Evolutionary conservation across 805 yeast species (phyloP).

Genomic region (Metschnikowia lunata): DNA sequence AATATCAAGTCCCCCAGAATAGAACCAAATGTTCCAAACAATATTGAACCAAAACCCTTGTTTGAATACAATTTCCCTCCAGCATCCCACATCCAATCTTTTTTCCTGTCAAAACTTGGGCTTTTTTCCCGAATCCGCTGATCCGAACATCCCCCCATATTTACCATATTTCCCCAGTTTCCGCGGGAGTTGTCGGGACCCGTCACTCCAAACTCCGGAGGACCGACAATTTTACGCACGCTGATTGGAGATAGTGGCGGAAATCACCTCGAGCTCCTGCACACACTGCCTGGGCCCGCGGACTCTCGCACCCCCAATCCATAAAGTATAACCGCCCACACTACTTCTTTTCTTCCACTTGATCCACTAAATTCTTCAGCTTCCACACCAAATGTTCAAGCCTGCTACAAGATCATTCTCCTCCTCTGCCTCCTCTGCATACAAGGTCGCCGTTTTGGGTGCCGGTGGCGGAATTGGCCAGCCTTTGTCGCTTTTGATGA

Average conservation of each 20-base stretch:
- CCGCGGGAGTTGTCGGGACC: too few species aligned
- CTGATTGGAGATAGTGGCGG: background rate
- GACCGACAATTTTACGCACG: background rate
- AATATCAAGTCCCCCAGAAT: too few species aligned
- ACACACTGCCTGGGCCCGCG: background rate
- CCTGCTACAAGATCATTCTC: constrained; percentile 62
- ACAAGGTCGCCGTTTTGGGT: constrained; percentile 73
- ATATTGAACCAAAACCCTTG: too few species aligned
- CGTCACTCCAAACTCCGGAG: too few species aligned
- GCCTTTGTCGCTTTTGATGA: constrained; percentile 60
- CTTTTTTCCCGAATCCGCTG: too few species aligned
- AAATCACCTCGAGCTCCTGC: background rate
- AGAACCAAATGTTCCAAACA: too few species aligned
- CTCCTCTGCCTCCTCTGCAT: constrained; percentile 59
- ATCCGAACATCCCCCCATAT: too few species aligned
- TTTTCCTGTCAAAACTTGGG: background rate
- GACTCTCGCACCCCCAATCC: too few species aligned
- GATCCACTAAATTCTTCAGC: background rate
- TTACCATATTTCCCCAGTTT: too few species aligned
- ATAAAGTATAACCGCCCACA: background rate
- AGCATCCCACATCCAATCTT: background rate
- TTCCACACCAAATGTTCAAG: constrained; percentile 45
- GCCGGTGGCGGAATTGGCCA: constrained; percentile 94
- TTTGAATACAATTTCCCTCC: background rate
- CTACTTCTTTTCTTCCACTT: background rate